Base-by-base conservation (phyloP, 495 filamentous ascomycete genomes). In the Neohortaea acidophila region DNA sequence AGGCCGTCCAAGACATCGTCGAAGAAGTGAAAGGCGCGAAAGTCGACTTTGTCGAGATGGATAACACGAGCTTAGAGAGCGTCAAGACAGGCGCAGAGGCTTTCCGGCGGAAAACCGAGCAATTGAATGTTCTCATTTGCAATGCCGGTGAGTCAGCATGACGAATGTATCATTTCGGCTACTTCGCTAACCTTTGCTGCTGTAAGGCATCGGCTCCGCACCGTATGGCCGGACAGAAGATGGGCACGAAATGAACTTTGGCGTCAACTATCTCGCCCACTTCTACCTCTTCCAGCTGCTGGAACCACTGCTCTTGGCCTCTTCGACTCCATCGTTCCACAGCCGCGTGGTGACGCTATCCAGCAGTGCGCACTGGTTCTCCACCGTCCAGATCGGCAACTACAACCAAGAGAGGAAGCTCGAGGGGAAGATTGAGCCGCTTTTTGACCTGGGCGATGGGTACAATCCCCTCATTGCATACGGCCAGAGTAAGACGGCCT, bases 231-330 rank as follows among this genome's bases (percentile, higher is more conserved):
- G 57, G 1, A 69, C 61, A 1, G 48, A 49, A 7, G 63, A 73
- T 25, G 62, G 61, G 5, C 51, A 65, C 39, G 67, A 72, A 40
- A 45, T 13, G 3, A 47, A 70, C 34, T 60, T 75, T 36, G 61
- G 52, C 11, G 65, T 60, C 1, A 72, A 73, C 47, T 63, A 72
- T 43, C 55, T 70, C 1, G 57, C 48, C 10, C 68, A 73, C 40
- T 70, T 69, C 51, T 58, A 67, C 13, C 52, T 73, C 15, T 67
- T 69, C 49, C 38, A 61, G n/a, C 58, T 65, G 2, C 60, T 72
- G 14, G 55, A 59, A 41, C 53, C 54, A 5, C 29, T 58, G 18
- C 53, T 70, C 4, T 52, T 69, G 9, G 41, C 53, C 11, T 53
- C 52, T 18, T 55, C 60, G 1, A 57, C 57, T 13, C 56, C 61